Base-by-base conservation (phyloP, 345 rosid species). In the Psidium friedrichsthalianum region DNA sequence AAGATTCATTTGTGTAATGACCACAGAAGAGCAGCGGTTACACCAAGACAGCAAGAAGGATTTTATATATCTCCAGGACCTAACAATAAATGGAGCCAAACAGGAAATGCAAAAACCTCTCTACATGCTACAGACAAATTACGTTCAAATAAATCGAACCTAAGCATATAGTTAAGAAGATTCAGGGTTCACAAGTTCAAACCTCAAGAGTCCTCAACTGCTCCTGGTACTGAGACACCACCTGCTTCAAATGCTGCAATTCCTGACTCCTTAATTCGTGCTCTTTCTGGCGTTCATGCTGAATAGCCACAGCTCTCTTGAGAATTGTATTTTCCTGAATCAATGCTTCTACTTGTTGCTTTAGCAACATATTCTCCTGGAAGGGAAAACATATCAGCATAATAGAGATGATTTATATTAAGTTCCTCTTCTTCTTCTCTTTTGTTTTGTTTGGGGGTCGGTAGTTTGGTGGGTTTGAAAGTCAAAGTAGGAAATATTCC, bases 181-280 rank as follows among this genome's bases (percentile, higher is more conserved):
- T 64, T 64, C 78, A 32, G 12, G 24, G 24, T 64, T 64, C 57
- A 55, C 55, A 82, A 20, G 42, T 51, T 44, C 52, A 21, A 24
- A 95, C 98, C 98, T 95, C 98, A 53, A 95, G 89, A 49, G 96
- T 92, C 89, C 96, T 94, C 91, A 95, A 18, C 84, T 95, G 98
- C 52, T 95, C 96, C 91, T 94, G 98, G 90, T 94, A 94, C 85
- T 93, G 98, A 83, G 95, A 82, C 22, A 94, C 92, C 85, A 95
- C 84, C 86, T 95, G 96, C 90, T 93, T 93, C 90, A 95, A 85
- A 85, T 92, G 94, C 91, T 94, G 94, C 89, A 95, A 83, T 84
- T 95, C 98, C 86, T 93, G 93, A 84, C 87, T 90, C 86, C 88
- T 92, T 85, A 92, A 92, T 82, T 92, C 96, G 47, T 82, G 85